phyloP scores from a whole-genome alignment of 2,329 filamentous ascomycete genomes.

The Orbilia brochopaga region DNA sequence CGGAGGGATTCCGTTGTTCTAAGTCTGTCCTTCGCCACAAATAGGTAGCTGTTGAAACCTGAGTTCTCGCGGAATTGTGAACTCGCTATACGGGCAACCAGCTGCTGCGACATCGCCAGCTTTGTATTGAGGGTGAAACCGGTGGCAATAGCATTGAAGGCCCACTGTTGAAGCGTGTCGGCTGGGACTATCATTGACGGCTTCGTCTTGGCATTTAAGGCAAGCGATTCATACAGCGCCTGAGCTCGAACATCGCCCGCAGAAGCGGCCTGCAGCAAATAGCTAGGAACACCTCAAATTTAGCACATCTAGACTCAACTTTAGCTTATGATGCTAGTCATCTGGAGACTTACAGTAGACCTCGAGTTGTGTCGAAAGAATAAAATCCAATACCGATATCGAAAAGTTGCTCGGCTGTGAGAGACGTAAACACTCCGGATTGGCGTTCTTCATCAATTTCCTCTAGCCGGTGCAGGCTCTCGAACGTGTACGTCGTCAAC shows the following conservation, averaged over 20 bases:
- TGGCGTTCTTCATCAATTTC: conserved; percentile 42
- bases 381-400: conserved; percentile 45
- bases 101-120: background rate
- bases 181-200: conserved; percentile 6
- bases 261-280: conserved; percentile 32
- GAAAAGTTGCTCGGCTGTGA: conserved; percentile 30
- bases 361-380: conserved; percentile 31
- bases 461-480: conserved; percentile 30
- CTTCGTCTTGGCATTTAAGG: background rate
- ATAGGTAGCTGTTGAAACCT: conserved; percentile 32
- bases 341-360: conserved; percentile 18
- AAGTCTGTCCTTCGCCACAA: conserved; percentile 11
- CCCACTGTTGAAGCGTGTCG: conserved; percentile 42
- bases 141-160: conserved; percentile 35
- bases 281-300: background rate
- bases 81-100: conserved; percentile 8
- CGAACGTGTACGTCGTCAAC: conserved; percentile 18
- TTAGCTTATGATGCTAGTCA: background rate
- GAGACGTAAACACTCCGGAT: conserved; percentile 21
- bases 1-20: conserved; percentile 26
- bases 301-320: background rate
- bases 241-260: conserved; percentile 39
- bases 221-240: conserved; percentile 27
- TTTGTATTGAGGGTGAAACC: conserved; percentile 17
- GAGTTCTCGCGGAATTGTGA: conserved; percentile 40